A percentile compares a stretch with the other conserved stretches of the same genome.
phyloP scores from a whole-genome alignment of 441 rosid species.

The Erodium chrysanthum region DNA sequence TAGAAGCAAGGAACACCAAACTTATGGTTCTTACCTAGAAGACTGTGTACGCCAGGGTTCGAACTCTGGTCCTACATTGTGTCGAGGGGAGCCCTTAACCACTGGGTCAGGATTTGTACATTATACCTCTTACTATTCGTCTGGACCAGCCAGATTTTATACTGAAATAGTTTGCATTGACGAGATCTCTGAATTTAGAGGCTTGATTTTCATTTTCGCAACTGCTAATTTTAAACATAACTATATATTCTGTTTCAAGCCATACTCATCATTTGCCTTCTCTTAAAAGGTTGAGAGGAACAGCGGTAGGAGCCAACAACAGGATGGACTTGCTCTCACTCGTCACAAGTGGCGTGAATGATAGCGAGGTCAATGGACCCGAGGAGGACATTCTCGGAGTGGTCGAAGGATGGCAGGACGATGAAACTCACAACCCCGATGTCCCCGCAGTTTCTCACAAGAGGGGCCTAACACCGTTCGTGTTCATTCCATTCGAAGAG shows the following conservation, averaged over 20 bases:
- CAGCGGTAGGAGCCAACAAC: slow-evolving; percentile 64
- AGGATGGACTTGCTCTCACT: slow-evolving; percentile 82
- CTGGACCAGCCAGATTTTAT: too few relatives aligned
- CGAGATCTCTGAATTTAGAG: too few relatives aligned
- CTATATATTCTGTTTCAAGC: not conserved
- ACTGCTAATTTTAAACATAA: not conserved
- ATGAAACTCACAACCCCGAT: slow-evolving; percentile 68
- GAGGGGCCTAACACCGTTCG: slow-evolving; percentile 77
- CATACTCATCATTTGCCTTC: too few relatives aligned
- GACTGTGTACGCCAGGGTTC: too few relatives aligned
- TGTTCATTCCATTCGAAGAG: slow-evolving; percentile 86
- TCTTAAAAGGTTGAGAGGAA: slow-evolving; percentile 57
- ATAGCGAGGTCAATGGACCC: slow-evolving; percentile 39
- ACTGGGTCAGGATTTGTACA: too few relatives aligned
- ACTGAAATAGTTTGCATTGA: too few relatives aligned
- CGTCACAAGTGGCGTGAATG: slow-evolving; percentile 62
- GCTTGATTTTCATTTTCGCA: too few relatives aligned
- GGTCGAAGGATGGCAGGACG: slow-evolving; percentile 66
- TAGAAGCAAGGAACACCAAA: too few relatives aligned
- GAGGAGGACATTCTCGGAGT: slow-evolving; percentile 63
- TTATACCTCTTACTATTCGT: too few relatives aligned
- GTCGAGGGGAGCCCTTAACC: too few relatives aligned
- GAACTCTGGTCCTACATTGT: too few relatives aligned
- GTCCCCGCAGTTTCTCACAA: slow-evolving; percentile 70
- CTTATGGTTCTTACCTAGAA: too few relatives aligned